These are phyloP conservation scores for Ramaria sp. DNA, from an alignment of 768 basidiomycete species.

Conservation along the genomic window DNA sequence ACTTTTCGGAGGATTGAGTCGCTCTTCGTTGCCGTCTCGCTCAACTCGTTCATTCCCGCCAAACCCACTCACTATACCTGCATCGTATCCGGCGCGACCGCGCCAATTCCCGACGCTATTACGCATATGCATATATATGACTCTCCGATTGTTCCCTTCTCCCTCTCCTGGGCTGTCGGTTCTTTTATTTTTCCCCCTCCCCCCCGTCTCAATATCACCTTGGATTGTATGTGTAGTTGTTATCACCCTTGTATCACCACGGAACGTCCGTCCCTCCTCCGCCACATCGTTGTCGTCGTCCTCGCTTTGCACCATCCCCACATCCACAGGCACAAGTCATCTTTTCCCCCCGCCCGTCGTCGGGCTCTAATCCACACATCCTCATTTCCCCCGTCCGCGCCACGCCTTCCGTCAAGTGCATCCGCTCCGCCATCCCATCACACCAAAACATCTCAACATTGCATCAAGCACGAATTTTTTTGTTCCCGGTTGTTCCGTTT, in stretches of 20 bases:
- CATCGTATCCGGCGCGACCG: no score
- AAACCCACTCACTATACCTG: no score
- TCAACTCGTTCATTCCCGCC: no score
- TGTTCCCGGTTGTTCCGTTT: neutral
- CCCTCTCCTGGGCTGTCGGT: neutral
- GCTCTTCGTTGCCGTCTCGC: no score
- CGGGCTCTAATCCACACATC: no score
- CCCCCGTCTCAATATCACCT: neutral
- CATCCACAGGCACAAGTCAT: neutral
- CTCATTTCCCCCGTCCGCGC: no score
- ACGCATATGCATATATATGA: neutral
- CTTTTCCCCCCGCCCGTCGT: no score
- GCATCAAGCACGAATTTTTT: neutral
- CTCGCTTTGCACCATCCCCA: neutral
- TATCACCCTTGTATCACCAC: neutral
- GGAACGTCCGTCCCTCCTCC: neutral
- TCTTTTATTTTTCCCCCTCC: neutral
- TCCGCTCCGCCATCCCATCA: neutral
- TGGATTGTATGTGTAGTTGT: conserved; percentile 2
- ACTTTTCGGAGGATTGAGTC: conserved; percentile 7
- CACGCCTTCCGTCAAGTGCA: no score
- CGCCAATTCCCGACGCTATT: no score
- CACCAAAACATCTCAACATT: neutral
- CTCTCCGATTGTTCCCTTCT: no score
- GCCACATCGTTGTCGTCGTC: no score